Evolutionary conservation across 257 asterid species (phyloP), one percentile per base, ranked within the genome.

Genomic region (Plantago major): DNA sequence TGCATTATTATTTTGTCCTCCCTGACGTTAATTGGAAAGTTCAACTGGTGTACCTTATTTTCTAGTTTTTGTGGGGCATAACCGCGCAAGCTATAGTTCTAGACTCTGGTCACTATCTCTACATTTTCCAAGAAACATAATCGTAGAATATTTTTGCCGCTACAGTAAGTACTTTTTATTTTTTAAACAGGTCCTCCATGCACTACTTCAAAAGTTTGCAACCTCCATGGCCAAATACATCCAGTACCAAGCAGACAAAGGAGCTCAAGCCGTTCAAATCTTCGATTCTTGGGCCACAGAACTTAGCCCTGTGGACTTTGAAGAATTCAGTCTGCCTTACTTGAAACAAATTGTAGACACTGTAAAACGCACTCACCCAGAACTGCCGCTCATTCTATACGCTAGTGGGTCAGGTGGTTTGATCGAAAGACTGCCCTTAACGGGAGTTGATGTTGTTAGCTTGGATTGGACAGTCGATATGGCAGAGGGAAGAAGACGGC

Each of bases 261-360:
- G 99, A 26, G 99, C 99, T 57, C 99, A 93, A 73, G 99, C 96
- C 11, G 96, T 93, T 33, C 99, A 93, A 71, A 93, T 93, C n/a
- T 93, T 93, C 33, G 99, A 93, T 72, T 93, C 99, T 13, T 93
- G 99, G 97, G 99, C 99, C 55, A 93, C 99, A 1, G 96, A 93
- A 60, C 94, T 93, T 15, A 89, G 97, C 81, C 99, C 99, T 0
- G 87, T 85, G 0, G 97, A 93, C 65, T 93, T 93, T 48, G 99
- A 93, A 69, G 96, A 87, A 79, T 93, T 93, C 79, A 93, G 99
- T 59, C 77, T 93, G 47, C 99, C 97, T 28, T 93, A 93, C 75
- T 46, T 93, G 55, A 87, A 83, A 67, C 90, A 68, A 63, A 89
- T 93, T 2, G 97, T 93, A 19, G 94, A 83, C 10, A 75, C 90